Percentiles rank a stretch among this genome's conserved stretches.
phyloP scores from a whole-genome alignment of 805 yeast species.

The Candida qinlingensis region DNA sequence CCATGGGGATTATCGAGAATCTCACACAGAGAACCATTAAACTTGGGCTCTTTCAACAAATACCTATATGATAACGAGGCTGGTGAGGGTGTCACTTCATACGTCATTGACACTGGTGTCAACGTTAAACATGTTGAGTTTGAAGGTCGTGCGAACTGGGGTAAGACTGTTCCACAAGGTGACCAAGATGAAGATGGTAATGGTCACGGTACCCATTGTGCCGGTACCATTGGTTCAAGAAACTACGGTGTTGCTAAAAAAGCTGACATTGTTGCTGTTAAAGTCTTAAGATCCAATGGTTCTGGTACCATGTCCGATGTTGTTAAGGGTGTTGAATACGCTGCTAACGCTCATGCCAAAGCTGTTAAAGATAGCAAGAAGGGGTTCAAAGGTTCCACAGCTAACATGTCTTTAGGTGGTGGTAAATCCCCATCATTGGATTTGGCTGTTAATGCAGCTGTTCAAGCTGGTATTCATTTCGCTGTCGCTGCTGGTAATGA shows the following conservation, averaged over 20 bases:
- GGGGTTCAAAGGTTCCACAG: slow-evolving; percentile 80
- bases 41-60: slow-evolving; percentile 64
- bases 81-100: slow-evolving; percentile 81
- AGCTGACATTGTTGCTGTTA: slow-evolving; percentile 75
- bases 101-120: slow-evolving; percentile 88
- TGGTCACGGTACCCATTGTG: slow-evolving; percentile 96
- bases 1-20: slow-evolving; percentile 95
- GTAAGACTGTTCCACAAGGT: slow-evolving; percentile 70
- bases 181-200: slow-evolving; percentile 74
- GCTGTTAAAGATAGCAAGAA: slow-evolving; percentile 46
- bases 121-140: slow-evolving; percentile 71
- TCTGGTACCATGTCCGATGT: slow-evolving; percentile 82
- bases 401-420: slow-evolving; percentile 94
- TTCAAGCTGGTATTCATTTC: slow-evolving; percentile 80
- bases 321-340: slow-evolving; percentile 78
- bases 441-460: slow-evolving; percentile 85
- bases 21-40: slow-evolving; percentile 71
- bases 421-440: slow-evolving; percentile 86
- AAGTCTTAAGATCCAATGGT: slow-evolving; percentile 78
- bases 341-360: slow-evolving; percentile 64
- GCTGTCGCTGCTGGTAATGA: slow-evolving; percentile 98
- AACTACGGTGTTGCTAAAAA: slow-evolving; percentile 81
- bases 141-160: slow-evolving; percentile 82
- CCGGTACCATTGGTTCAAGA: slow-evolving; percentile 87
- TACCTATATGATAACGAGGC: slow-evolving; percentile 68